A percentile compares a stretch with the other conserved stretches of the same genome.
phyloP scores from a whole-genome alignment of 2,329 filamentous ascomycete genomes.

The Chrysoporthe deuterocubensis region DNA sequence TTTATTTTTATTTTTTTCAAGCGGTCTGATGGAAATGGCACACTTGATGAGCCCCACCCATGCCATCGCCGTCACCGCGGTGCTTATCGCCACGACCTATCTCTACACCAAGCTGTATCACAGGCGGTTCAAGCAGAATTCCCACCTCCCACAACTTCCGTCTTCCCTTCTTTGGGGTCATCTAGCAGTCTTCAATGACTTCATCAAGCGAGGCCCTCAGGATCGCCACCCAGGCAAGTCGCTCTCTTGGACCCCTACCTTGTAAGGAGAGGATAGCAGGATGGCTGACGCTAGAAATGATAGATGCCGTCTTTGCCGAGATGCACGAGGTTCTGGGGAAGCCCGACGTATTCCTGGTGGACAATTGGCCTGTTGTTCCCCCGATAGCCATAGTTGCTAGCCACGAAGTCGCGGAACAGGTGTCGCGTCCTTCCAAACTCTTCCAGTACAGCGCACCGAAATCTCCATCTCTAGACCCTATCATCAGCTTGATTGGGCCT shows the following conservation, averaged over 20 bases:
- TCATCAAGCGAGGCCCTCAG: not conserved
- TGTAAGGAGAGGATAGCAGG: not conserved
- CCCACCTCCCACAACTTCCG: slow-evolving; percentile 14
- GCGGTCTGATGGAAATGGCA: not conserved
- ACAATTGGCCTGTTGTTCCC: slow-evolving; percentile 39
- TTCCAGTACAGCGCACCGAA: slow-evolving; percentile 41
- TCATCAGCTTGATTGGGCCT: slow-evolving; percentile 23
- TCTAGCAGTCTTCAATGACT: not conserved
- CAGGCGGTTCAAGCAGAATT: not conserved
- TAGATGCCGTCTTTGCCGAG: slow-evolving; percentile 34
- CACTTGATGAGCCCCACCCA: not conserved
- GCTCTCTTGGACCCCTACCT: too few species aligned
- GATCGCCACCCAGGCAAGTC: slow-evolving; percentile 2
- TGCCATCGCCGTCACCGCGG: not conserved
- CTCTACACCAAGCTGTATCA: slow-evolving; percentile 4
- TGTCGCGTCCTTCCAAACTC: slow-evolving; percentile 37
- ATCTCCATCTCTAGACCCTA: slow-evolving; percentile 33
- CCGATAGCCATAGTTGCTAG: slow-evolving; percentile 30
- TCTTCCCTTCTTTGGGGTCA: slow-evolving; percentile 12
- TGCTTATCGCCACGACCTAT: not conserved
- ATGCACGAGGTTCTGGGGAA: slow-evolving; percentile 39
- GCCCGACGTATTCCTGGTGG: slow-evolving; percentile 41
- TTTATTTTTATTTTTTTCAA: not conserved
- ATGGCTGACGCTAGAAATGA: not conserved
- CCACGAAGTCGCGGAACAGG: slow-evolving; percentile 44